Percentiles rank a stretch among this genome's conserved stretches.
Conservation (phyloP, 164 flowering plant species). For the Vitis rotundifolia region DNA sequence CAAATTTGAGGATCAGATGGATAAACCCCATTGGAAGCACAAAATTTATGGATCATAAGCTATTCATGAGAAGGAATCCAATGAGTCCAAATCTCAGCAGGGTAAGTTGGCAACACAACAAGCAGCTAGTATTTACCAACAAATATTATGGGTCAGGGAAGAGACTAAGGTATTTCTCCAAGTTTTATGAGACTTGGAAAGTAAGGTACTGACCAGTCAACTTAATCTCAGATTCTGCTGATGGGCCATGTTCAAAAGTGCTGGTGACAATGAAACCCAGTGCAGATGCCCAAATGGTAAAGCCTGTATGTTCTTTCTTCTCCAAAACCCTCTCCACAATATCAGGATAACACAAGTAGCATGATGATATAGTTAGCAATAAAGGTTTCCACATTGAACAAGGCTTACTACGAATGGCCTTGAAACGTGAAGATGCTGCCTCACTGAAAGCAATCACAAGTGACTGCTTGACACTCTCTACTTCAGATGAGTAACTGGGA, state of each 20-base stretch:
- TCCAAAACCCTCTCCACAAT: slow-evolving; percentile 47
- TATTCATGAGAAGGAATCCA: too few species aligned
- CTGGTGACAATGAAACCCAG: slow-evolving; percentile 32
- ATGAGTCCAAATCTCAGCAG: too few species aligned
- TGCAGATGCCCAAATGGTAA: slow-evolving; percentile 54
- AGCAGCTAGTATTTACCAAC: too few species aligned
- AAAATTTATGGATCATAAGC: too few species aligned
- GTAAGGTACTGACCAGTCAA: slow-evolving; percentile 49
- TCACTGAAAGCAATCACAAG: slow-evolving; percentile 41
- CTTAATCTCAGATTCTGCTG: slow-evolving; percentile 58
- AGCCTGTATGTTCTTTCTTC: slow-evolving; percentile 48
- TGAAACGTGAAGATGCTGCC: slow-evolving; percentile 64
- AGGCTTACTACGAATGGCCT: slow-evolving; percentile 47
- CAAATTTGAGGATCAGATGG: too few species aligned
- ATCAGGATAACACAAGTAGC: slow-evolving; percentile 65
- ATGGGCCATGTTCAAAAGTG: slow-evolving; percentile 41
- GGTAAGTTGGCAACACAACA: not conserved
- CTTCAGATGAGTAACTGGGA: slow-evolving; percentile 50
- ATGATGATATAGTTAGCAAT: slow-evolving; percentile 63
- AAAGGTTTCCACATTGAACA: slow-evolving; percentile 70
- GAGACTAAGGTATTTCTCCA: not conserved
- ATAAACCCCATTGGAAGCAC: too few species aligned
- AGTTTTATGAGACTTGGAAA: not conserved
- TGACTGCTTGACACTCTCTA: slow-evolving; percentile 55
- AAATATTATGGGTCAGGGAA: too few species aligned